Evolutionary conservation across 805 yeast species (phyloP).

Genomic region (Scheffersomyces amazonensis): DNA sequence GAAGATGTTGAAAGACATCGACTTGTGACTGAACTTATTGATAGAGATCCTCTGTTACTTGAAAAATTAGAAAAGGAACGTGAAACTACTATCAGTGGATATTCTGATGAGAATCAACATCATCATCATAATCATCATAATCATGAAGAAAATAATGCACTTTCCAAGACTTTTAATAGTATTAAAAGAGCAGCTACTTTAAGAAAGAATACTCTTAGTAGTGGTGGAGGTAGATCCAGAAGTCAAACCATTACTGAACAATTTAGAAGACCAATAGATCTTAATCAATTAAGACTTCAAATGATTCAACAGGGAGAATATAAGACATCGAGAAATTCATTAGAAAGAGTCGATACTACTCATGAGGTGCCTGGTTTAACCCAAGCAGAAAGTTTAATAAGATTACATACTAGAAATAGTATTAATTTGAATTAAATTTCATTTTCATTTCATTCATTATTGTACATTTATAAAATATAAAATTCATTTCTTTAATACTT

Average conservation of each 20-base stretch:
- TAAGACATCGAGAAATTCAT: conserved; percentile 28
- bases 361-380: conserved; percentile 50
- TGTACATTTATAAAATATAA: too few species aligned
- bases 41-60: conserved; percentile 31
- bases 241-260: conserved; percentile 20
- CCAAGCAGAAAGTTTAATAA: conserved; percentile 46
- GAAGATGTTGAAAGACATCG: conserved; percentile 41
- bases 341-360: conserved; percentile 41
- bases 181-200: conserved; percentile 32
- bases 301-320: conserved; percentile 40
- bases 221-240: conserved; percentile 6
- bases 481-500: too few species aligned
- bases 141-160: conserved; percentile 11
- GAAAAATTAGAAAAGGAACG: conserved; percentile 30
- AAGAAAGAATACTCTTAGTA: conserved; percentile 15
- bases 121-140: conserved; percentile 3
- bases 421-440: conserved; percentile 23
- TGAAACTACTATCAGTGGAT: conserved; percentile 5
- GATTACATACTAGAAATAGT: conserved; percentile 41
- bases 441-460: too few species aligned
- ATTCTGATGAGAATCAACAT: conserved; percentile 4
- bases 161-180: conserved; percentile 28
- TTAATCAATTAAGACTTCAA: conserved; percentile 32
- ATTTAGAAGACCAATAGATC: conserved; percentile 30
- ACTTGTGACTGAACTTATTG: conserved; percentile 27